Evolutionary conservation across 2,329 filamentous ascomycete species (phyloP).

Genomic region (Rutstroemia sp.): DNA sequence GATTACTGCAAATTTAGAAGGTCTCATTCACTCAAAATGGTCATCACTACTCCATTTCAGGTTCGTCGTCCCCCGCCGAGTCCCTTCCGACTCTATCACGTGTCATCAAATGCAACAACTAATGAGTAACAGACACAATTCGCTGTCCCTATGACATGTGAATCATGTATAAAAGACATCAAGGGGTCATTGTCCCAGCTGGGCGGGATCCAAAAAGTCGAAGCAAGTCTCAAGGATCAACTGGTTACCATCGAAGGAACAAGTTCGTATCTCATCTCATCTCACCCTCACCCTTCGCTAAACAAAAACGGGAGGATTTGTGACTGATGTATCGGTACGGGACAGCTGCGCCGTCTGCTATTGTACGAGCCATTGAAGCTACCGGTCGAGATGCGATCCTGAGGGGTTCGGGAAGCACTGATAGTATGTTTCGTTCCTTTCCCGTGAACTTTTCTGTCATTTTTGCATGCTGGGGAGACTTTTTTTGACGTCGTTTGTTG

Average conservation of each 20-base stretch:
- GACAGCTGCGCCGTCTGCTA: conserved; percentile 73
- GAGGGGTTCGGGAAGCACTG: conserved; percentile 75
- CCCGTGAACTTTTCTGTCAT: not conserved
- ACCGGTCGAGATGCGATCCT: conserved; percentile 93
- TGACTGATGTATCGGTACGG: conserved; percentile 10
- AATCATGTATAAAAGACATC: conserved; percentile 80
- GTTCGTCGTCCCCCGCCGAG: conserved; percentile 15
- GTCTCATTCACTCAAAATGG: conserved; percentile 19
- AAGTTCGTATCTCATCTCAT: conserved; percentile 41
- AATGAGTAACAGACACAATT: conserved; percentile 67
- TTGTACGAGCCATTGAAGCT: conserved; percentile 79
- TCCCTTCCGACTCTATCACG: conserved; percentile 17
- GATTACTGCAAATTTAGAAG: not conserved
- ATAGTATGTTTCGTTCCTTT: conserved; percentile 52
- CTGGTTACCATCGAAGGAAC: conserved; percentile 81
- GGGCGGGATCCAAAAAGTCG: conserved; percentile 72
- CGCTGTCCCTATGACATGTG: conserved; percentile 88
- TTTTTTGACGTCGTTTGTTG: not conserved
- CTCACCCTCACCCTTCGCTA: conserved; percentile 25
- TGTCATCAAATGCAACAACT: conserved; percentile 5
- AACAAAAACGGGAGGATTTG: conserved; percentile 7
- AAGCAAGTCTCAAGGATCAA: conserved; percentile 76
- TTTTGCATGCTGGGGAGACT: not conserved
- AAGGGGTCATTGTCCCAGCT: conserved; percentile 71
- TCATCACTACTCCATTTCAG: conserved; percentile 30